phyloP scores from a whole-genome alignment of 1,284 basidiomycete species.

The Coniferiporia weirii region DNA sequence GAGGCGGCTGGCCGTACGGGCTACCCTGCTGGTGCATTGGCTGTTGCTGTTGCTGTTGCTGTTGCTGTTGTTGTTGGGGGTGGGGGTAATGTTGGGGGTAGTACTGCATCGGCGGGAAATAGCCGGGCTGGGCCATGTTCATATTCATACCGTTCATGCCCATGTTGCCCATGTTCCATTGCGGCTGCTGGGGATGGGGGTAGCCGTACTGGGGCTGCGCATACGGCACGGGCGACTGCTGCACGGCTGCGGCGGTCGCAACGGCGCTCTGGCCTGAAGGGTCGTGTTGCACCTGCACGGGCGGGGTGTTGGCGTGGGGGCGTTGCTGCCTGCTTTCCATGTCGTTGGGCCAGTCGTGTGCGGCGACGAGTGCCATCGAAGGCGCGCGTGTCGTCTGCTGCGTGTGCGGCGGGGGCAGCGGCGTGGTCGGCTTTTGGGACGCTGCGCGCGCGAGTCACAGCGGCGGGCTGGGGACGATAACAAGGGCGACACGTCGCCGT shows the following conservation, averaged over 20 bases:
- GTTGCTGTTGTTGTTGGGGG: slow-evolving; percentile 31
- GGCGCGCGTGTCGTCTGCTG: slow-evolving; percentile 3
- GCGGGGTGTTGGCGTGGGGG: slow-evolving; percentile 13
- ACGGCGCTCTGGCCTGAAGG: slow-evolving; percentile 1
- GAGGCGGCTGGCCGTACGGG: slow-evolving; percentile 37
- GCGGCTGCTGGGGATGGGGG: slow-evolving; percentile 10
- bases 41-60: slow-evolving; percentile 26
- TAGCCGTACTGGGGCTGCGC: slow-evolving; percentile 12
- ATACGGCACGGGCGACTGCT: slow-evolving; percentile 12
- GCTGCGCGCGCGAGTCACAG: background rate
- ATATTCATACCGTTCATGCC: slow-evolving; percentile 17
- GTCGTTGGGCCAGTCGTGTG: slow-evolving; percentile 20
- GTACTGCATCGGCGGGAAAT: slow-evolving; percentile 25
- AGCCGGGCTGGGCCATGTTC: slow-evolving; percentile 9
- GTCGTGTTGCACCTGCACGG: background rate
- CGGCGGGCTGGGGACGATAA: slow-evolving; percentile 1
- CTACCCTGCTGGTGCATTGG: slow-evolving; percentile 25
- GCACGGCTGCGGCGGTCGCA: slow-evolving; percentile 2
- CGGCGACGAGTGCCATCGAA: slow-evolving; percentile 20
- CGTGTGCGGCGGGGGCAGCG: background rate
- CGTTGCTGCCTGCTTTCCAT: slow-evolving; percentile 20
- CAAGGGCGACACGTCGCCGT: background rate
- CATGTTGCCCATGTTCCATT: slow-evolving; percentile 12
- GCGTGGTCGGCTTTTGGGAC: background rate
- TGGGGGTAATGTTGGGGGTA: slow-evolving; percentile 35